Conservation (phyloP, 345 rosid genomes). For the Salix viminalis region DNA sequence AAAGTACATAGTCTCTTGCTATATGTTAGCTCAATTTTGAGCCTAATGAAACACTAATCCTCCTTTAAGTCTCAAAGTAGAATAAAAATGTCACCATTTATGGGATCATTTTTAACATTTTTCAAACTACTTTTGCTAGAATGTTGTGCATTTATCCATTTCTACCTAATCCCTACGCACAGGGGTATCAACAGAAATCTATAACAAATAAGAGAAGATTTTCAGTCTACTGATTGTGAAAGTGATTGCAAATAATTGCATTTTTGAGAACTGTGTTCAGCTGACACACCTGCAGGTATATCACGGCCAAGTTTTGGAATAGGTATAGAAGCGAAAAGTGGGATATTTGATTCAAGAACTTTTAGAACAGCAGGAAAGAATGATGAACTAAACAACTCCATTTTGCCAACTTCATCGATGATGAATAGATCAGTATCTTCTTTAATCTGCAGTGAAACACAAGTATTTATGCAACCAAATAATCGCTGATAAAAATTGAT, state of each 20-base stretch:
- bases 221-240: neutral
- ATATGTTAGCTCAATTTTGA: neutral
- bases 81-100: neutral
- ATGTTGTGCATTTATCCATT: too few relatives aligned
- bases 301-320: conserved; percentile 52
- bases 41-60: neutral
- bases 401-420: conserved; percentile 72
- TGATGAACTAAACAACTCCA: conserved; percentile 63
- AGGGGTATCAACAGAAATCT: neutral
- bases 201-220: neutral
- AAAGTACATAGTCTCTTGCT: neutral
- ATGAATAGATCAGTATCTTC: conserved; percentile 56
- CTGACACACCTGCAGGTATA: conserved; percentile 51
- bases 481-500: neutral
- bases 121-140: neutral
- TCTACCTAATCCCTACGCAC: neutral
- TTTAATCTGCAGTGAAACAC: conserved; percentile 33
- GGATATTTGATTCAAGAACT: conserved; percentile 54
- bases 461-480: neutral
- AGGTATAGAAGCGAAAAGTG: conserved; percentile 59
- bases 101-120: neutral
- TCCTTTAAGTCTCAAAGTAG: neutral
- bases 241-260: neutral
- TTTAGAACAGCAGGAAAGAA: conserved; percentile 64
- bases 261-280: neutral